Evolutionary conservation across 1,284 basidiomycete genomes (phyloP).

Genomic region (Afroboletus lepidellus): DNA sequence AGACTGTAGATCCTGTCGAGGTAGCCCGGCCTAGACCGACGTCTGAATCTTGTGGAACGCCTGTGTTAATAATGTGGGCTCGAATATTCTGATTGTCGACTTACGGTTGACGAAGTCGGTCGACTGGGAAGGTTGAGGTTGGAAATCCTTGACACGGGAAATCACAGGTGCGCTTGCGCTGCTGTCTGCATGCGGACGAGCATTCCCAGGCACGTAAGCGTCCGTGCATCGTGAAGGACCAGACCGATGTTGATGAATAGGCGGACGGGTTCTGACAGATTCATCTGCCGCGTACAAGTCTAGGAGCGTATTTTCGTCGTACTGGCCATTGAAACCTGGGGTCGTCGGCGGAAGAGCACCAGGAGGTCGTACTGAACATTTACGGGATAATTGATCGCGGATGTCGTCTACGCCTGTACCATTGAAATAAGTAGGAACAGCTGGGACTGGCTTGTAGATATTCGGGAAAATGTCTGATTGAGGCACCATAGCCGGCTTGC

Average conservation of each 20-base stretch:
- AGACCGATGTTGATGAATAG: slow-evolving; percentile 21
- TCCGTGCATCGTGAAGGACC: slow-evolving; percentile 26
- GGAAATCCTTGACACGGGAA: slow-evolving; percentile 26
- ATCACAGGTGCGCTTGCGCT: slow-evolving; percentile 6
- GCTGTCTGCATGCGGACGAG: slow-evolving; percentile 19
- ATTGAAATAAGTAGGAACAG: slow-evolving; percentile 22
- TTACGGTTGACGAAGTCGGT: slow-evolving; percentile 25
- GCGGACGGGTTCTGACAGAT: slow-evolving; percentile 15
- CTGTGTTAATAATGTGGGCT: slow-evolving; percentile 8
- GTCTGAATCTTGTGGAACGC: slow-evolving; percentile 16
- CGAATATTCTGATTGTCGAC: slow-evolving; percentile 7
- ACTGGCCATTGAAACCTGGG: slow-evolving; percentile 29
- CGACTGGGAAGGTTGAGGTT: slow-evolving; percentile 20
- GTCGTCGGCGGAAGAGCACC: slow-evolving; percentile 36
- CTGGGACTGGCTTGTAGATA: slow-evolving; percentile 33
- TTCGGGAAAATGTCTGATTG: slow-evolving; percentile 28
- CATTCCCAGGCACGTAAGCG: slow-evolving; percentile 10
- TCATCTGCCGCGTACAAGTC: slow-evolving; percentile 31
- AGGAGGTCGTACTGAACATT: slow-evolving; percentile 32
- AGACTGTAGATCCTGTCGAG: slow-evolving; percentile 33
- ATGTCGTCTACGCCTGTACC: slow-evolving; percentile 17
- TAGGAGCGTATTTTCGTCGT: slow-evolving; percentile 26
- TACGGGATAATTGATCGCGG: slow-evolving; percentile 20
- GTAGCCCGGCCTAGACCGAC: slow-evolving; percentile 28
- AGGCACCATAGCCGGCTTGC: slow-evolving; percentile 11